A percentile compares a stretch with the other conserved stretches of the same genome.
phyloP scores from a whole-genome alignment of 2,329 filamentous ascomycete species.

The Scorias spongiosa region DNA sequence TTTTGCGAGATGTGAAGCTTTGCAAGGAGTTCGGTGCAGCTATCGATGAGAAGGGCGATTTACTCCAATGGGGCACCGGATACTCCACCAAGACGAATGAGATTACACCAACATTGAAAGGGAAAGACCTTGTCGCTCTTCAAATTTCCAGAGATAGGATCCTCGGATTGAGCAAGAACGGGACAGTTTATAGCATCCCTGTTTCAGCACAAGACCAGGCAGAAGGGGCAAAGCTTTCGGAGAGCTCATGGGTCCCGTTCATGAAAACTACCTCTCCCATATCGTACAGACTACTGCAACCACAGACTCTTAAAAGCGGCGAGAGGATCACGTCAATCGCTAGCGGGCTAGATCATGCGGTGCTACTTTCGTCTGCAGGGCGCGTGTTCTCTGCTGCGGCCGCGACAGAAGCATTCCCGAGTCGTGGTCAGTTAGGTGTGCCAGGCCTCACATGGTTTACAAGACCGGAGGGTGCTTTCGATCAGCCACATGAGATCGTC shows the following conservation, averaged over 20 bases:
- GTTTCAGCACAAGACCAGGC: slow-evolving; percentile 58
- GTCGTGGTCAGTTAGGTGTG: slow-evolving; percentile 73
- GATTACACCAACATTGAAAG: slow-evolving; percentile 58
- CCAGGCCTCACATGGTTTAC: slow-evolving; percentile 68
- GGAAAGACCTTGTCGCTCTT: slow-evolving; percentile 66
- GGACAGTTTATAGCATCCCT: slow-evolving; percentile 73
- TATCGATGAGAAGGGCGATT: slow-evolving; percentile 70
- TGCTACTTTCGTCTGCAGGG: slow-evolving; percentile 71
- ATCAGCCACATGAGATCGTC: slow-evolving; percentile 66
- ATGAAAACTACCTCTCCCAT: slow-evolving; percentile 46
- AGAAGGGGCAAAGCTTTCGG: slow-evolving; percentile 46
- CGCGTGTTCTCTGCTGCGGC: slow-evolving; percentile 82
- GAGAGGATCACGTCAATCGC: slow-evolving; percentile 63
- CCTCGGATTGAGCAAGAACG: slow-evolving; percentile 58
- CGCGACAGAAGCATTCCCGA: slow-evolving; percentile 62
- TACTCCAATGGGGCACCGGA: slow-evolving; percentile 79
- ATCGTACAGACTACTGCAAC: slow-evolving; percentile 59
- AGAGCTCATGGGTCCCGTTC: slow-evolving; percentile 59
- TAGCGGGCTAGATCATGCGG: slow-evolving; percentile 69
- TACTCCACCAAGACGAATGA: slow-evolving; percentile 50
- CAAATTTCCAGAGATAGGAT: slow-evolving; percentile 70
- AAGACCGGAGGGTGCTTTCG: slow-evolving; percentile 61
- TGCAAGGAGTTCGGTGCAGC: slow-evolving; percentile 71
- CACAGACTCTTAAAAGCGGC: slow-evolving; percentile 45
- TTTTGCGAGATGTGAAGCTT: slow-evolving; percentile 77